These are phyloP conservation scores for Immersiporthe knoxdaviesiana DNA, from an alignment of 2,329 filamentous ascomycete species.

Conservation along the genomic window DNA sequence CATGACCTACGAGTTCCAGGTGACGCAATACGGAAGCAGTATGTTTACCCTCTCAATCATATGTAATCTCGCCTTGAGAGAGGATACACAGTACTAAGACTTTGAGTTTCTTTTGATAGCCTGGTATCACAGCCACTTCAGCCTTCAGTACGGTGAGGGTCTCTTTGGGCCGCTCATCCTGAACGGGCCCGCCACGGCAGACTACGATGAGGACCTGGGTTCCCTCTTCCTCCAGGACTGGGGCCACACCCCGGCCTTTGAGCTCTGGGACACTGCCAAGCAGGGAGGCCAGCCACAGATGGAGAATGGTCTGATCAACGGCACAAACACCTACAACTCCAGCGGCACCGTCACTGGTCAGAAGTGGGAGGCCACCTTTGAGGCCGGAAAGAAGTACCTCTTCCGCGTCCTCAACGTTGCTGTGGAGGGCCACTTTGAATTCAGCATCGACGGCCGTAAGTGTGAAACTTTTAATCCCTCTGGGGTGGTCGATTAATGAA, in stretches of 20 bases:
- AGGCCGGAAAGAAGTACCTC: slow-evolving; percentile 49
- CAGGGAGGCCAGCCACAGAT: slow-evolving; percentile 33
- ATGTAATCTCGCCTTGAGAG: neutral
- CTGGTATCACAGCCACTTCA: slow-evolving; percentile 54
- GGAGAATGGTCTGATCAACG: slow-evolving; percentile 49
- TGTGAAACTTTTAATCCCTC: too few species aligned
- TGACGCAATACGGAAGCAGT: slow-evolving; percentile 42
- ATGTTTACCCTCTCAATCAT: neutral
- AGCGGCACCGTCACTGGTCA: slow-evolving; percentile 34
- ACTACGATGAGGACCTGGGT: slow-evolving; percentile 58
- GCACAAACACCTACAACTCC: slow-evolving; percentile 41
- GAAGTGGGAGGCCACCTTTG: slow-evolving; percentile 41
- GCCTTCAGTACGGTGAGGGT: slow-evolving; percentile 53
- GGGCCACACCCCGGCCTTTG: slow-evolving; percentile 47
- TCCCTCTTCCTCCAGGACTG: slow-evolving; percentile 56
- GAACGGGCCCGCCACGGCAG: slow-evolving; percentile 43
- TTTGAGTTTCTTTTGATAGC: slow-evolving; percentile 27
- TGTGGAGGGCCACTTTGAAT: slow-evolving; percentile 51
- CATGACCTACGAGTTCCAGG: slow-evolving; percentile 42
- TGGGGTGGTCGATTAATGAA: too few species aligned
- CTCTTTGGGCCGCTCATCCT: slow-evolving; percentile 54
- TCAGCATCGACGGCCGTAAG: slow-evolving; percentile 46
- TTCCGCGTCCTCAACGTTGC: slow-evolving; percentile 55
- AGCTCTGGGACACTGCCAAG: slow-evolving; percentile 31
- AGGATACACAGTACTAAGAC: neutral